Evolutionary conservation across 2,329 filamentous ascomycete species (phyloP).

Genomic region (Blastomyces emzantsi): DNA sequence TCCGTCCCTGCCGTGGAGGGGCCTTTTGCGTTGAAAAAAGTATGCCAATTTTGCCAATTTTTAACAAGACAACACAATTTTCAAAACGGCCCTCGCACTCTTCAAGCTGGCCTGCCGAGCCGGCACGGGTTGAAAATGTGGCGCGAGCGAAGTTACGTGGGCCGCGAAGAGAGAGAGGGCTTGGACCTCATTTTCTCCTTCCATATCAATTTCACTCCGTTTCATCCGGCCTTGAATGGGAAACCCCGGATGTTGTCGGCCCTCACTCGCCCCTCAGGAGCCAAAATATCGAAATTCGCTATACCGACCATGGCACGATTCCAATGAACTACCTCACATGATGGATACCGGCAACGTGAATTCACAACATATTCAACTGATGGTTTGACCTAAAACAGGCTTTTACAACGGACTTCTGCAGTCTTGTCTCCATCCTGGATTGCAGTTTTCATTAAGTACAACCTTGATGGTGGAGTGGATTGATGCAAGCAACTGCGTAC

Average conservation of each 20-base stretch:
- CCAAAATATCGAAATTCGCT: background rate
- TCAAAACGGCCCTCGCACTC: background rate
- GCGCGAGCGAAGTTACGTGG: background rate
- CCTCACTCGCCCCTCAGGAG: background rate
- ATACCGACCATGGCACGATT: background rate
- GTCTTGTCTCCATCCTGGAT: no score
- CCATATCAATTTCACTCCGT: background rate
- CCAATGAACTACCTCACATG: background rate
- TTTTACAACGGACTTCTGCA: no score
- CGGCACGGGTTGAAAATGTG: background rate
- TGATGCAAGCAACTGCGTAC: background rate
- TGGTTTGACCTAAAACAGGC: background rate
- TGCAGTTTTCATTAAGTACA: background rate
- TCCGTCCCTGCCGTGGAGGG: background rate
- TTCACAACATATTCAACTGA: background rate
- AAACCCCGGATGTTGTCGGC: background rate
- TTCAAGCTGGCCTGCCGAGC: background rate
- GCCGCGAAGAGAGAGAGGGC: background rate
- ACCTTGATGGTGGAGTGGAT: background rate
- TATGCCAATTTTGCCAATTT: background rate
- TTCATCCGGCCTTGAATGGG: background rate
- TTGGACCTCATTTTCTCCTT: background rate
- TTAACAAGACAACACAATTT: background rate
- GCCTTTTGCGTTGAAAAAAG: background rate
- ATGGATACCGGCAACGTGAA: background rate